A percentile compares a stretch with the other conserved stretches of the same genome.
Conservation (phyloP, 106 monocot species). For the Allium cepa region DNA sequence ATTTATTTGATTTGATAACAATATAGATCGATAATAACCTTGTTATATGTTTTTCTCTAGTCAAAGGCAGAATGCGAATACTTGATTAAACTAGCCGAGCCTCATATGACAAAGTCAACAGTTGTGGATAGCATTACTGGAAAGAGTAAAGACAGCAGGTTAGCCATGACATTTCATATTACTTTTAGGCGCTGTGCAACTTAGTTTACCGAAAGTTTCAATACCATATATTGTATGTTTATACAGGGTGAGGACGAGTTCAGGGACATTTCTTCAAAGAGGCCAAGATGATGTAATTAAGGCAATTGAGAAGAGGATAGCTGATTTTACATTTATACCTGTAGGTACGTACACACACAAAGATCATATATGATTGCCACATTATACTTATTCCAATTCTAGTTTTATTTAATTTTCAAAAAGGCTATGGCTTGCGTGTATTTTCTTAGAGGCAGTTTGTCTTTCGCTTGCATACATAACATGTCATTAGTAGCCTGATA, state of each 20-base stretch:
- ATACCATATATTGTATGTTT: neutral
- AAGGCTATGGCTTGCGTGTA: neutral
- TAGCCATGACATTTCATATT: conserved; percentile 1
- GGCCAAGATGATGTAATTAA: conserved; percentile 52
- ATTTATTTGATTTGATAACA: neutral
- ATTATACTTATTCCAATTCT: neutral
- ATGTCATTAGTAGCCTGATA: no score
- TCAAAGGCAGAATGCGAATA: conserved; percentile 68
- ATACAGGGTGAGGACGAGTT: conserved; percentile 60
- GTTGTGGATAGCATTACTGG: conserved; percentile 60
- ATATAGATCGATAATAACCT: no score
- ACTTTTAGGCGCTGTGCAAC: neutral
- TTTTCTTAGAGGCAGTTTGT: no score
- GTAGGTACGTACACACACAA: conserved; percentile 25
- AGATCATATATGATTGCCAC: neutral
- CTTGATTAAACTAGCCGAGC: conserved; percentile 47
- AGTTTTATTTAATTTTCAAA: neutral
- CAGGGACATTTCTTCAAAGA: conserved; percentile 57
- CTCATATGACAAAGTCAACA: conserved; percentile 55
- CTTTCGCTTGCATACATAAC: no score
- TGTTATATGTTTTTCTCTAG: conserved; percentile 10
- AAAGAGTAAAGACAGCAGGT: conserved; percentile 73
- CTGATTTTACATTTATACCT: conserved; percentile 69
- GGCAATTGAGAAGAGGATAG: conserved; percentile 63
- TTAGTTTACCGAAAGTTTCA: neutral